Evolutionary conservation across 176 grass and related monocot species (phyloP), one percentile per base, ranked within the genome.

Genomic region (Musa troglodytarum): DNA sequence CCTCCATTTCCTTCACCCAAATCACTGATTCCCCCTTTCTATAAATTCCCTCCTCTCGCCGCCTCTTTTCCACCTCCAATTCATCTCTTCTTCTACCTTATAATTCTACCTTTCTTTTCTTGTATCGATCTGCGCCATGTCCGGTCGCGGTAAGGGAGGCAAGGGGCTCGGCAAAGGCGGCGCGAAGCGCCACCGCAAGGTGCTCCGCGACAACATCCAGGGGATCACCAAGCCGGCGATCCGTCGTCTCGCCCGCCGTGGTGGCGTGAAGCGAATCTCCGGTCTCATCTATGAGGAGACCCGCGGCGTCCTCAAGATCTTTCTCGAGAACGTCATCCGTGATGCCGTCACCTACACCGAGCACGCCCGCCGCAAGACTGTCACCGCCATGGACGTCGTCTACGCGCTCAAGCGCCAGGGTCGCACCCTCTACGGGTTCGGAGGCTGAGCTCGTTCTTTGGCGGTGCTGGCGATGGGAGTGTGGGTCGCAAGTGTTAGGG

Each of bases 341-440:
- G 89, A 92, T 78, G 86, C 89, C 68, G 86, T 92, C 64, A 88
- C 83, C 51, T 88, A 92, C 72, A 88, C 86, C 8, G 89, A 88
- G 81, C 86, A 92, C 81, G 86, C 86, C 11, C 83, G 89, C 68
- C 89, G 86, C 72, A 92, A 88, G 89, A 92, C 81, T 53, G 86
- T 92, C 72, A 92, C 89, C 61, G 83, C 86, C 81, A 88, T 92
- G 89, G 89, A 92, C 54, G 83, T 92, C 68, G 89, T 92, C 51
- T 92, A 86, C 72, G 83, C 89, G 2, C 86, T 92, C 81, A 92
- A 86, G 86, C 83, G 86, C 3, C 83, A 88, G 89, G 89, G 89
- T 0, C 83, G 83, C 72, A 92, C 89, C 54, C 89, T 88, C 52
- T 88, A 88, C 62, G 89, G 89, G 0, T 92, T 92, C 81, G 86